These are phyloP conservation scores for Fraxinus xanthoxyloides DNA, from an alignment of 305 asterid species.

Conservation along the genomic window DNA sequence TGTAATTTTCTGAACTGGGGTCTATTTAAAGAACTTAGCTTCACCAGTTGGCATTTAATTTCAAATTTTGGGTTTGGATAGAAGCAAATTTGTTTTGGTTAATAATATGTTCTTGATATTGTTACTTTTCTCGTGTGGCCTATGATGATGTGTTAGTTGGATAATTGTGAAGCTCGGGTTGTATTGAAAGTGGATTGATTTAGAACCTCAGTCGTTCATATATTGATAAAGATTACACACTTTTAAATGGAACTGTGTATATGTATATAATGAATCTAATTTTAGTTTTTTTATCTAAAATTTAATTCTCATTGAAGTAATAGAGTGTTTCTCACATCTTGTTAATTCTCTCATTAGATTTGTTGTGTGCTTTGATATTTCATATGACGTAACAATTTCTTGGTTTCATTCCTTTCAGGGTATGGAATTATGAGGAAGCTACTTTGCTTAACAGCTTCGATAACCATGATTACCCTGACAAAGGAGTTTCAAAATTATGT, in stretches of 20 bases:
- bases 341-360: neutral
- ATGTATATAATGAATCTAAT: neutral
- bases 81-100: neutral
- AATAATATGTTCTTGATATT: neutral
- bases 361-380: neutral
- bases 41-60: neutral
- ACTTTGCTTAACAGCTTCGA: constrained; percentile 82
- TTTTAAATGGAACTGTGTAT: neutral
- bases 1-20: neutral
- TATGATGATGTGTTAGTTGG: neutral
- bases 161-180: neutral
- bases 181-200: neutral
- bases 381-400: constrained; percentile 20
- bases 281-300: neutral
- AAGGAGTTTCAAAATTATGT: constrained; percentile 91
- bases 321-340: neutral
- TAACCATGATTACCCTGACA: constrained; percentile 89
- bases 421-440: constrained; percentile 98
- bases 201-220: neutral
- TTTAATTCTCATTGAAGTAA: neutral
- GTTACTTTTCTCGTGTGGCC: neutral
- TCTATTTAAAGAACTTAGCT: neutral
- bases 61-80: neutral
- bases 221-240: neutral
- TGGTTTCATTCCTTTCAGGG: constrained; percentile 47